Evolutionary conservation across 1,284 basidiomycete genomes (phyloP), one percentile per base, ranked within the genome.

Genomic region (Lignosus rhinocerotis): DNA sequence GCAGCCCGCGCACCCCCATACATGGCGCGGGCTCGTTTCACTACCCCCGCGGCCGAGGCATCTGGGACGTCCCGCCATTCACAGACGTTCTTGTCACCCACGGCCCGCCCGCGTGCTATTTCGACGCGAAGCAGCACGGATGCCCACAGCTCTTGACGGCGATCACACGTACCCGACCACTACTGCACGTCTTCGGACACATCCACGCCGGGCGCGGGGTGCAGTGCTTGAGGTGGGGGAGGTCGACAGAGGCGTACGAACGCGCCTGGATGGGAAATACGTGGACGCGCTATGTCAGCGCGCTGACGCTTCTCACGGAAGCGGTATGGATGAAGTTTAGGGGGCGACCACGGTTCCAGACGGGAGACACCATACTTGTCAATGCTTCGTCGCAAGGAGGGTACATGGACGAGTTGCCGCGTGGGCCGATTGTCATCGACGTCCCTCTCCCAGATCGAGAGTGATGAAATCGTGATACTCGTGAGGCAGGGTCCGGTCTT

Each of bases 71-170:
- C 32, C 73, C 72, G 1, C 55, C 58, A 16, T 39, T 59, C 31
- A 73, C 72, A 1, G 76, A 80, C 62, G 69, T 80, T 30, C 64
- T 79, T 44, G 65, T 80, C 54, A 79, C 77, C 0, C 78, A 78
- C 51, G 76, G 78, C 3, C 78, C 78, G 12, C 77, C 77, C 1
- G 53, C 64, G 19, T 57, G 54, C 36, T 74, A 77, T 60, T 69
- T 76, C 43, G 74, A 77, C 60, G 56, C 59, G 19, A 33, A 53
- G 21, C 48, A 17, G 5, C 38, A 48, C 21, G 77, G 76, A 0
- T 79, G 76, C 55, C 51, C 59, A 1, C 69, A 68, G 5, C 70
- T 79, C 6, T 65, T 76, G 31, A 36, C 55, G 2, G 69, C 65
- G 3, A 47, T 78, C 1, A 73, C 74, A 74, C 59, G 63, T 9